Evolutionary conservation across 768 basidiomycete species (phyloP), one percentile per base, ranked within the genome.

Genomic region (Leccinum fibrillosum): DNA sequence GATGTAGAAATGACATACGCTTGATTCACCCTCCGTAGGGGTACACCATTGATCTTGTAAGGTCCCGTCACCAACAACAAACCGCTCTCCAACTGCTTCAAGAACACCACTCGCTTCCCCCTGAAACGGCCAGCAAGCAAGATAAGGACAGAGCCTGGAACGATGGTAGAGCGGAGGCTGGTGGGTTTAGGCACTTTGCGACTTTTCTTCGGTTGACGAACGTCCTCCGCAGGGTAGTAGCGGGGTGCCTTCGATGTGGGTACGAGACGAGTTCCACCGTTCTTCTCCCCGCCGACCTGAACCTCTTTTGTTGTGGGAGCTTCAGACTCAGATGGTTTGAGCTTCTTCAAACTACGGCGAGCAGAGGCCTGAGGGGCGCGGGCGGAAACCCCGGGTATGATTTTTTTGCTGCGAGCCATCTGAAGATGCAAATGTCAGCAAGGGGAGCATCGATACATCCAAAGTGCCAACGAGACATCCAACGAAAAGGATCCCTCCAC

Each of bases 1-100:
- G 94, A 94, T 58, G 97, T 99, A 58, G 96, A 93, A 70, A 99
- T 98, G 62, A 95, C 94, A 74, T 99, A 99, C 55, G 97, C 94
- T 81, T 98, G 96, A 82, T 94, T 96, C 60, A 99, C 94, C 75
- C 97, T 86, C 75, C 95, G 85, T 74, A 99, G 83, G 66, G 97
- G 97, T 49, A 99, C 96, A 74, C 97, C 97, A 77, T 99, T 99
- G 75, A 98, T 75, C 84, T 94, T 96, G 86, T 86, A 98, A 50
- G 97, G 97, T 56, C 97, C 97, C 39, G 95, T 94, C 68, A 99
- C 94, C 77, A 99, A 82, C 69, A 99, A 78, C 70, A 99, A 77
- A 55, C 97, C 97, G 62, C 89, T 89, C 67, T 84, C 83, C 74
- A 98, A 78, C 81, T 95, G 94, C 85, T 97, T 97, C 80, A 99